These are phyloP conservation scores for Malus domestica DNA, from an alignment of 306 rosid genomes.

Conservation along the genomic window ASM211411v1 NC_041789.1:13464001-13464500, in stretches of 20 bases:
- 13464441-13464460: neutral
- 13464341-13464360: neutral
- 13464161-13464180: conserved; percentile 12
- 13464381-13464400: neutral
- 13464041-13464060: conserved; percentile 15
- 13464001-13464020: conserved; percentile 22
- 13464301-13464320: conserved; percentile 5
- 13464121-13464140: conserved; percentile 5
- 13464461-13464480: neutral
- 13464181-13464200: conserved; percentile 1
- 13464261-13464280: neutral
- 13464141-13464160: neutral
- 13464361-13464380: neutral
- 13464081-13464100: conserved; percentile 13
- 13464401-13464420: neutral
- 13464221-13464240: neutral
- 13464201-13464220: conserved; percentile 11
- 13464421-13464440: neutral
- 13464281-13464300: neutral
- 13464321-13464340: neutral
- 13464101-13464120: conserved; percentile 19
- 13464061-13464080: conserved; percentile 32
- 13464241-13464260: conserved; percentile 7
- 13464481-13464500: neutral
- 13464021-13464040: conserved; percentile 24